Percentiles rank a stretch among this genome's conserved stretches.
phyloP scores from a whole-genome alignment of 768 basidiomycete genomes.

The Tricholomella constricta region DNA sequence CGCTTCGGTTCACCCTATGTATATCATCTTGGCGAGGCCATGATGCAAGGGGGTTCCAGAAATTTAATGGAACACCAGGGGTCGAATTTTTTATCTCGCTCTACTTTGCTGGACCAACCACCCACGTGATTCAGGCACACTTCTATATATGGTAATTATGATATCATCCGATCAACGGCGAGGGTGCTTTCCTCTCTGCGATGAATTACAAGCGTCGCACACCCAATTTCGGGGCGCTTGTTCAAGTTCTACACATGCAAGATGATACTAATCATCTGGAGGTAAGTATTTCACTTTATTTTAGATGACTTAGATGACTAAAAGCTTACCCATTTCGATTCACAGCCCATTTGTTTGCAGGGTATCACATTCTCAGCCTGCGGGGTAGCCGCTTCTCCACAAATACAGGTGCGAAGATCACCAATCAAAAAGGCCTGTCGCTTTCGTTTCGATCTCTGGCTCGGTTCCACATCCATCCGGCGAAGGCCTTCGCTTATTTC shows the following conservation, averaged over 20 bases:
- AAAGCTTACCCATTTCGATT: too few species aligned
- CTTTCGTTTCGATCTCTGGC: too few species aligned
- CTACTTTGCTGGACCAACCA: neutral
- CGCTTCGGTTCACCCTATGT: too few species aligned
- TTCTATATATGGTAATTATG: neutral
- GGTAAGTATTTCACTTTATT: neutral
- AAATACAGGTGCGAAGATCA: too few species aligned
- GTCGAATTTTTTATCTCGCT: neutral
- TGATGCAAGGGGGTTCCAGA: neutral
- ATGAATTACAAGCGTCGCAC: neutral
- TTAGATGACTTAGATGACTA: neutral
- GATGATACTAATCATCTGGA: neutral
- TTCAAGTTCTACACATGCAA: neutral
- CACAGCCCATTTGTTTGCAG: too few species aligned
- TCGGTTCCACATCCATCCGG: too few species aligned
- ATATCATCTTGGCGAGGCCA: too few species aligned
- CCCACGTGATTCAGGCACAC: conserved; percentile 3
- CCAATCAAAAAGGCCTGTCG: too few species aligned
- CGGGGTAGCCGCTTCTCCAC: too few species aligned
- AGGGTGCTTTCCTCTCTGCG: neutral
- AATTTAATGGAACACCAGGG: neutral
- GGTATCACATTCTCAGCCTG: too few species aligned
- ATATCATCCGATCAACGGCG: neutral
- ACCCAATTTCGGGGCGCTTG: neutral
- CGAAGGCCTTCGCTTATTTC: too few species aligned